These are phyloP conservation scores for Aaosphaeria pasadenensis DNA, from an alignment of 2,329 filamentous ascomycete genomes.

Conservation along the genomic window DNA sequence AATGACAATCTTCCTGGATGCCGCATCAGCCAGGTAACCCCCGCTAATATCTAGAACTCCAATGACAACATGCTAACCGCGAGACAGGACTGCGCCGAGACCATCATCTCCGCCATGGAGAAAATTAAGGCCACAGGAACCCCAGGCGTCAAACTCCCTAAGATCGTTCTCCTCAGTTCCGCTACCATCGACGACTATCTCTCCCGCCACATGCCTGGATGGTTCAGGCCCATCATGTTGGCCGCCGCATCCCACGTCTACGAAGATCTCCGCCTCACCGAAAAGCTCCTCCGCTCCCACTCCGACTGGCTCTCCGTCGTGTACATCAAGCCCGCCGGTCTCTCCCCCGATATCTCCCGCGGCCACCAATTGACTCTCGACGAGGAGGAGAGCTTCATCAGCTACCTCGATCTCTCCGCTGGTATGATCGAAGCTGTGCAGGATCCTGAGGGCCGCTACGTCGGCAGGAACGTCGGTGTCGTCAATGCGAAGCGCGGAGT, in stretches of 20 bases:
- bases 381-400: conserved; percentile 38
- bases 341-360: conserved; percentile 35
- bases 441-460: conserved; percentile 7
- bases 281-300: conserved; percentile 38
- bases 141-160: conserved; percentile 23
- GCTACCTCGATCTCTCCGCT: conserved; percentile 46
- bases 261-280: conserved; percentile 34
- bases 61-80: too few relatives aligned
- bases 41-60: too few relatives aligned
- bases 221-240: conserved; percentile 27
- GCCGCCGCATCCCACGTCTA: conserved; percentile 38
- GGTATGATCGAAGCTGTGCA: conserved; percentile 50
- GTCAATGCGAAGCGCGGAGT: conserved; percentile 20
- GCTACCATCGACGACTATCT: background rate
- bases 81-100: too few relatives aligned
- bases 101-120: conserved; percentile 24
- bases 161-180: conserved; percentile 41
- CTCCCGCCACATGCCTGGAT: background rate
- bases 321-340: conserved; percentile 44
- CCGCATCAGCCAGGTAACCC: conserved; percentile 23
- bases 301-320: conserved; percentile 37
- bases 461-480: conserved; percentile 20
- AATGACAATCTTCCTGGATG: conserved; percentile 47
- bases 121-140: conserved; percentile 11
- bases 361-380: conserved; percentile 43